Conservation (phyloP, 2,329 filamentous ascomycete genomes). For the Claviceps sp. region DNA sequence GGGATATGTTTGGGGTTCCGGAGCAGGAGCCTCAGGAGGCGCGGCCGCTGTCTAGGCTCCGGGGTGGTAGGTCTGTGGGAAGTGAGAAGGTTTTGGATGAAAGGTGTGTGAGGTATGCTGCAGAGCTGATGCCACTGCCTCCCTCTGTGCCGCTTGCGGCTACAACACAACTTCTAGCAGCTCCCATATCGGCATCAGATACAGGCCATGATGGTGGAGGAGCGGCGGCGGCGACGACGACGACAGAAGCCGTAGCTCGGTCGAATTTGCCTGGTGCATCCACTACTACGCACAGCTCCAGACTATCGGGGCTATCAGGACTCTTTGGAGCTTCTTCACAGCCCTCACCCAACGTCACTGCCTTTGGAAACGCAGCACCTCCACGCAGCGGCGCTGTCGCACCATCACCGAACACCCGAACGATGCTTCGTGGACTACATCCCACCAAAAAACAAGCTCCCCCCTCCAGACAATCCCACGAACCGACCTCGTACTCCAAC, state of each 20-base stretch:
- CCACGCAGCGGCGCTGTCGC: neutral
- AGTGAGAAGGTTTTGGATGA: neutral
- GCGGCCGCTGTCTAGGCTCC: neutral
- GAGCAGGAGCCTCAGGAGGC: neutral
- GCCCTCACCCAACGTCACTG: neutral
- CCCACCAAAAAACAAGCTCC: neutral
- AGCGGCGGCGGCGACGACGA: too few species aligned
- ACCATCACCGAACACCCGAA: too few species aligned
- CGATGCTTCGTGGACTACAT: too few species aligned
- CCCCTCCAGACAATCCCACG: neutral
- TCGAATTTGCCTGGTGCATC: neutral
- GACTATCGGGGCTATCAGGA: neutral
- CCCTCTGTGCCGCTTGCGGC: neutral
- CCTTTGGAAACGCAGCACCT: neutral
- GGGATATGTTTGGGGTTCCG: constrained; percentile 6
- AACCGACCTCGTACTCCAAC: neutral
- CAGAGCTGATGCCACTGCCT: neutral
- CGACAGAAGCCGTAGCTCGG: neutral
- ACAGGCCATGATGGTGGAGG: too few species aligned
- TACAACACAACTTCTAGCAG: neutral
- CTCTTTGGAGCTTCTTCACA: neutral
- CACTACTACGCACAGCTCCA: neutral
- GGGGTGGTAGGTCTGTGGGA: neutral
- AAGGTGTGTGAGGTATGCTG: neutral
- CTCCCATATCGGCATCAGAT: neutral